Evolutionary conservation across 352 stramenopile genomes (phyloP), one percentile per base, ranked within the genome.

Genomic region (Ophiocytium majus): DNA sequence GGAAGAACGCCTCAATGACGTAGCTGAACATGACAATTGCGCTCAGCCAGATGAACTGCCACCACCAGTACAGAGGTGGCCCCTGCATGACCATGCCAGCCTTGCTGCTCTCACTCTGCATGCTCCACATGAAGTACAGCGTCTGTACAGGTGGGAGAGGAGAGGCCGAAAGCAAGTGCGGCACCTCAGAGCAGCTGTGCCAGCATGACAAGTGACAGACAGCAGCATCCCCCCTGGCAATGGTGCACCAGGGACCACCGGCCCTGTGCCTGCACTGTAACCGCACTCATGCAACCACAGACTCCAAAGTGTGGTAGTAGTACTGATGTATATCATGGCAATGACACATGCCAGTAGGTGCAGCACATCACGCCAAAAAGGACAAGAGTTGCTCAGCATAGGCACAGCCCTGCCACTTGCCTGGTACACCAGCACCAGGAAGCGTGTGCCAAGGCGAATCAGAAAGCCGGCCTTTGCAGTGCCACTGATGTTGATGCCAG

Each of bases 371-470:
- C n/a, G n/a, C n/a, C n/a, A n/a, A n/a, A n/a, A n/a, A n/a, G n/a
- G n/a, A n/a, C n/a, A n/a, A n/a, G n/a, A n/a, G n/a, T n/a, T n/a
- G n/a, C n/a, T n/a, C n/a, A n/a, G n/a, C n/a, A n/a, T n/a, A n/a
- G n/a, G n/a, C n/a, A n/a, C n/a, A n/a, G n/a, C n/a, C n/a, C n/a
- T n/a, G n/a, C n/a, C 36, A 43, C 23, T 28, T 43, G 49, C 75
- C 49, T 97, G 95, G 89, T 99, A 98, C 85, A 98, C 95, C 0
- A 98, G 93, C 81, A 97, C 97, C 0, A 99, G 85, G 76, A 98
- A 95, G 5, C 95, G 91, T n/a, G 92, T 85, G 57, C 97, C 92
- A 36, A 98, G 91, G 36, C 96, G 93, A 64, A 95, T 92, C 9
- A 98, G 89, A 49, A 90, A 93, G 35, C 93, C 92, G 86, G 91